Base-by-base conservation (phyloP, 768 basidiomycete species). In the Royoungia palumana region DNA sequence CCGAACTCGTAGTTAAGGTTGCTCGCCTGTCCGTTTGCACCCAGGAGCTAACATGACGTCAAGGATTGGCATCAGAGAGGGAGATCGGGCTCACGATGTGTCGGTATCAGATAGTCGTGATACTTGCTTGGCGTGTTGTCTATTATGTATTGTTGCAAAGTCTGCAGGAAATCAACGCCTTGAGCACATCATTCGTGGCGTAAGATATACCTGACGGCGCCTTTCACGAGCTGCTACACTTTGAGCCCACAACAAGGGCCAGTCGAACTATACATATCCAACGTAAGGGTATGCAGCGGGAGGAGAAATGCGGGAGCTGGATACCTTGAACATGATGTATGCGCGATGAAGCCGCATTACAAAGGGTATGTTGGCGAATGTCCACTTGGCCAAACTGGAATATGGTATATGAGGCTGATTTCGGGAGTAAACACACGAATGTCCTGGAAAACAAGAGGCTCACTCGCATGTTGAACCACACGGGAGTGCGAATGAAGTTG, bases 401-500 rank as follows among this genome's bases (percentile, higher is more conserved):
- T 47, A 41, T 71, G 69, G 68, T 78, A 83, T 37, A 41, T 62
- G 59, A 22, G 56, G 53, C 59, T 55, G 38, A 34, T 36, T 77
- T 72, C 5, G 22, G 47, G 75, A 79, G 41, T 25, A 41, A 11
- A 21, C 13, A 22, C 16, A 13, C 16, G 13, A 34, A 16, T 9
- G 24, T 14, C 10, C 21, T 11, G 28, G 16, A 28, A 20, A 43
- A 12, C 0, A 22, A 44, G 11, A 21, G 38, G 42, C 73, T 57
- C 57, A 83, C 82, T 51, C 75, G 74, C 3, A 76, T 75, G 2
- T 75, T 48, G 53, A 73, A 82, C 82, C 82, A 87, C 50, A 80
- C 77, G 6, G 82, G 82, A 27, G 79, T 82, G 41, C 85, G 70
- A 37, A 62, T 65, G 60, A 84, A 83, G 57, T 87, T 82, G 43